Base-by-base conservation (phyloP, 768 basidiomycete genomes). In the Leccinum variicolor region DNA sequence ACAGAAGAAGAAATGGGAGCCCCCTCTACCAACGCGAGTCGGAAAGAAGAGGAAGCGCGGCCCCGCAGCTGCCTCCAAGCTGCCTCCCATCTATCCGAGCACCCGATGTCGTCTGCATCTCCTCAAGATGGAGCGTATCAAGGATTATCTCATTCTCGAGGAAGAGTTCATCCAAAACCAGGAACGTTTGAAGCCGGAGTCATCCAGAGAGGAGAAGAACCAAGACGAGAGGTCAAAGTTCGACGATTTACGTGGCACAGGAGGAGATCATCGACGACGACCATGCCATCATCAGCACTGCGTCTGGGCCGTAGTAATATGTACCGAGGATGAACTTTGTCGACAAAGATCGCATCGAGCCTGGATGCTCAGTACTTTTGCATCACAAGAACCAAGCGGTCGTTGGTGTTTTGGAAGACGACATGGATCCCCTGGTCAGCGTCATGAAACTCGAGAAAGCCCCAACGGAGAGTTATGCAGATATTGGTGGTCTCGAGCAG, bases 381-480 rank as follows among this genome's bases (percentile, higher is more conserved):
- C n/a, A n/a, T n/a, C n/a, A n/a, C n/a, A n/a, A n/a, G n/a, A n/a
- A n/a, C n/a, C n/a, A n/a, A n/a, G n/a, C n/a, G n/a, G n/a, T n/a
- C n/a, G n/a, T n/a, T n/a, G n/a, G n/a, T 65, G 95, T 98, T 23
- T 79, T 99, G 43, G 89, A 92, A 61, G 96, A 99, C 68, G 96
- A 99, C 69, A 80, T 88, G 14, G 92, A 99, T 69, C 97, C 97
- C 4, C 84, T 97, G 76, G 95, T 98, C 63, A 96, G 87, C 69
- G 91, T 98, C 69, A 98, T 98, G 95, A 97, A 98, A 70, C 83
- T 98, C 51, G 95, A 98, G 81, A 98, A 99, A 77, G 95, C 96
- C 3, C 97, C 97, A 1, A 96, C 94, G n/a, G 97, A 98, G 75
- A 96, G 93, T 64, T 99, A 99, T 73, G 94, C 96, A 13, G 97